These are phyloP conservation scores for Lagerstroemia speciosa DNA, from an alignment of 345 rosid genomes.

Conservation along the genomic window DNA sequence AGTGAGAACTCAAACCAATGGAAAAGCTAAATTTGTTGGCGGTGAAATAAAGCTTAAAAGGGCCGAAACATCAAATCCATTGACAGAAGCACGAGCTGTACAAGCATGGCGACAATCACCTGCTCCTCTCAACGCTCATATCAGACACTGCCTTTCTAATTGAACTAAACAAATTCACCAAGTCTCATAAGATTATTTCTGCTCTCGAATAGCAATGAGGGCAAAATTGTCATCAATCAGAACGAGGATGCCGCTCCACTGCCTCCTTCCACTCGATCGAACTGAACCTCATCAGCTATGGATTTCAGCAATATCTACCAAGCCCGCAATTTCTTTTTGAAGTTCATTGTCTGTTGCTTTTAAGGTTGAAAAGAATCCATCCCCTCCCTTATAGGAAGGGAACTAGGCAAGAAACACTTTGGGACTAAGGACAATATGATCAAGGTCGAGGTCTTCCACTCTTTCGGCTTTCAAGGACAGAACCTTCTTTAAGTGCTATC, in stretches of 20 bases:
- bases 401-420: not conserved
- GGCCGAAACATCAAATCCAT: not conserved
- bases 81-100: not conserved
- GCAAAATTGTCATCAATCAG: conserved; percentile 3
- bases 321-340: not conserved
- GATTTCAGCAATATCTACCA: conserved; percentile 2
- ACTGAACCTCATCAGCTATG: not conserved
- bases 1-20: not conserved
- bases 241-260: not conserved
- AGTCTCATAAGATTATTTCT: not conserved
- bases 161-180: not conserved
- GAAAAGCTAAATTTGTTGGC: not conserved
- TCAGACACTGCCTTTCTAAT: not conserved
- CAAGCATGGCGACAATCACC: not conserved
- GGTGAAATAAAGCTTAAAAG: not conserved
- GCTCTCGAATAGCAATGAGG: not conserved
- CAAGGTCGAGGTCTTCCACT: conserved; percentile 15
- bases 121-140: not conserved
- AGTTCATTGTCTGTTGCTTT: not conserved
- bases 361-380: not conserved
- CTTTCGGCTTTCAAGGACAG: conserved; percentile 53
- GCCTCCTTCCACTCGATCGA: not conserved
- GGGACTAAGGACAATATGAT: not conserved
- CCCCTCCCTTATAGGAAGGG: not conserved
- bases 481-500: conserved; percentile 56